Base-by-base conservation (phyloP, 371 early-diverging fungal genomes). In the Circinella minor region DNA sequence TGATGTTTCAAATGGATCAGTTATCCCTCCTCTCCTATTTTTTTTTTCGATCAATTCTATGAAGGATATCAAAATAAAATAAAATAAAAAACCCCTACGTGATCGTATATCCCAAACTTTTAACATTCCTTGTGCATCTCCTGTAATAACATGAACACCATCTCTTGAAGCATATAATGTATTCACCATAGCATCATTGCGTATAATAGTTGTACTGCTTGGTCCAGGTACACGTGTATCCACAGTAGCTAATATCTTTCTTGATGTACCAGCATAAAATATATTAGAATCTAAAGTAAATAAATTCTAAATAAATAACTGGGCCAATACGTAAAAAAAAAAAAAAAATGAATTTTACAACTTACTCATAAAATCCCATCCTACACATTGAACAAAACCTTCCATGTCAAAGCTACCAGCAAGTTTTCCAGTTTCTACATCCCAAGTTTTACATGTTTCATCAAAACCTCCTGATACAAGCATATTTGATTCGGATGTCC, bases 301-400 rank as follows among this genome's bases (percentile, higher is more conserved):
- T 34, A 43, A 4, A 39, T 39, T 39, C 1, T 43, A 43, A 43
- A 43, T 9, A 0, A 9, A 43, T 9, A 43, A 43, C 11, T 3
- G 11, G 9, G 43, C 6, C 9, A n/a, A 39, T 9, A 39, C 39
- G 9, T 38, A 61, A 4, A 17, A 38, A 46, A 38, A 20, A 4
- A 39, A 10, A 54, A 43, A 14, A 61, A 18, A 59, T 36, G 51
- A 20, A 27, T 27, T 27, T 27, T 27, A 0, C 27, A 27, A n/a
- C 68, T 73, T 85, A 89, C 92, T 90, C 74, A 86, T 80, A 38
- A 92, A 92, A 71, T 90, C 87, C 81, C 90, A 95, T 61, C 86
- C 84, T 3, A 95, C 94, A 77, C 94, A 94, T 69, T 95, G 96
- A 11, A 94, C 92, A 77, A 95, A 93, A 0, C 96, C 96, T 48